Evolutionary conservation across 768 basidiomycete species (phyloP), one percentile per base, ranked within the genome.

Genomic region (Cantharellus anzutake): DNA sequence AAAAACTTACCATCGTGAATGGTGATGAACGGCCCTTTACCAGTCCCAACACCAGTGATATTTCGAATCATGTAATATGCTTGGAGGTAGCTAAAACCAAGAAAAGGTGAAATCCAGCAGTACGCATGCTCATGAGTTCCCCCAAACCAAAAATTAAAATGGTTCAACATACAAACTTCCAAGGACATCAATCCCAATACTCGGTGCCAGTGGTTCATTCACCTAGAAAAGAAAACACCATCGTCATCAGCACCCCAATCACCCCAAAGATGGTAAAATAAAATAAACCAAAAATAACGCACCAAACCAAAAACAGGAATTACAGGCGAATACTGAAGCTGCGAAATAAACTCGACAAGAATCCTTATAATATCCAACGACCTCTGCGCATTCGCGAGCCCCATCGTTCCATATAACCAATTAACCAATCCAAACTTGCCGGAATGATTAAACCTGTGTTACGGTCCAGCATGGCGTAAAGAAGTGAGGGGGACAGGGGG

Each of bases 361-460:
- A 82, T 75, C 35, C 89, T 78, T 62, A 92, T 80, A 65, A 84
- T 82, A 68, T 84, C 78, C 42, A 91, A 72, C 14, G 83, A 77
- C 34, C 89, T 76, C 69, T 91, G 77, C 5, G 85, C 90, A 66
- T 92, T 92, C 51, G 87, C 86, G 55, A 89, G 65, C 14, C 89
- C 89, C 88, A 91, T 91, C 59, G 81, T 79, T 16, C 83, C 82
- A 59, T 73, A 69, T 63, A 84, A 62, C 62, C 81, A 78, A 66
- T 86, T 85, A 66, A 84, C 69, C 34, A 70, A 70, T 3, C 85
- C 86, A 4, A 65, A 51, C 67, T 74, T 75, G 3, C 73, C 74
- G 38, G 68, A 70, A 66, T 76, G 73, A 72, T 81, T 75, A 82
- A 80, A 68, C 72, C 78, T 77, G 51, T 57, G 48, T 60, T 51